A percentile compares a stretch with the other conserved stretches of the same genome.
Evolutionary conservation across 1,284 basidiomycete genomes (phyloP).

Genomic region (Taiwanofungus camphoratus): DNA sequence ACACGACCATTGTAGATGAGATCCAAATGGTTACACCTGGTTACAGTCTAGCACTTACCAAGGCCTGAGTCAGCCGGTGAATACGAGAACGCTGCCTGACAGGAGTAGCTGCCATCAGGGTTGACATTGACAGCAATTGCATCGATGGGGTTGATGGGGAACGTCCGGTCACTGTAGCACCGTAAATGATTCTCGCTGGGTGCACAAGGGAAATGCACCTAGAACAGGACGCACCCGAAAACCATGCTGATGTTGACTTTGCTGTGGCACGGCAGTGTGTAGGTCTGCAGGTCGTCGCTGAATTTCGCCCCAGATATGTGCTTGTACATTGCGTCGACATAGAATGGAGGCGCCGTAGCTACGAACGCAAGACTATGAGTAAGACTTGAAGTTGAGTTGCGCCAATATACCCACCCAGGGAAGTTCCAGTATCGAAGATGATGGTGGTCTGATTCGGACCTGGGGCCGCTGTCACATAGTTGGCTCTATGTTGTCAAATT

Average conservation of each 20-base stretch:
- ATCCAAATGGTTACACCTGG: not conserved
- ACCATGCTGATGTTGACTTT: constrained; percentile 17
- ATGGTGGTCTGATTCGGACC: constrained; percentile 3
- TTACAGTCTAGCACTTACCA: not conserved
- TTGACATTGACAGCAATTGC: constrained; percentile 2
- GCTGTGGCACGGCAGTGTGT: constrained; percentile 15
- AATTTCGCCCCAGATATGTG: constrained; percentile 14
- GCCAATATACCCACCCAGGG: constrained; percentile 8
- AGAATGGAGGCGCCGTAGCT: constrained; percentile 14
- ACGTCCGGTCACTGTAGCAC: constrained; percentile 4
- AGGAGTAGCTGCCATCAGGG: not conserved
- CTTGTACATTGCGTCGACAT: constrained; percentile 19
- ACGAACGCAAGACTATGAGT: not conserved
- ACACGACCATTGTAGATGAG: too few species aligned
- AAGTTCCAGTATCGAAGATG: constrained; percentile 17
- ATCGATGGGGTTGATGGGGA: constrained; percentile 19
- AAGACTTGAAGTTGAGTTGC: not conserved
- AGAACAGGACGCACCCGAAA: constrained; percentile 10
- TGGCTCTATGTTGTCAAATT: too few species aligned
- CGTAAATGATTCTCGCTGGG: not conserved
- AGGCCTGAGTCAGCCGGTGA: constrained; percentile 3
- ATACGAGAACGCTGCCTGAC: not conserved
- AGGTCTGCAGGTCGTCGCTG: constrained; percentile 5
- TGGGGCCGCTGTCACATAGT: constrained; percentile 1
- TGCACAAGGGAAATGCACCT: not conserved